Evolutionary conservation across 345 rosid genomes (phyloP), one percentile per base, ranked within the genome.

Genomic region (Iberis pinnata): DNA sequence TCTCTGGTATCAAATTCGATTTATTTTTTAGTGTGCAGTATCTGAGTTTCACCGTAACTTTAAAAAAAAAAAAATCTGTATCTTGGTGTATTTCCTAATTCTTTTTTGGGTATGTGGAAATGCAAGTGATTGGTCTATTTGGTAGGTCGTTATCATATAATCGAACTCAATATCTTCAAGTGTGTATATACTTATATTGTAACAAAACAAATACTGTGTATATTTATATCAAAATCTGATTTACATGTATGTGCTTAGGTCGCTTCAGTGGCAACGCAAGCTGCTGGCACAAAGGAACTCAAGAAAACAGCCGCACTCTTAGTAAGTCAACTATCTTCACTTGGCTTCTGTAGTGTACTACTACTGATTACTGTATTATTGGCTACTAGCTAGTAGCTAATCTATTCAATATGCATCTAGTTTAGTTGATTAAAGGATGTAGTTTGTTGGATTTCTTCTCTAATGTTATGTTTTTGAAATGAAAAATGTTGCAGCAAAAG

Each of bases 401-500:
- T 9, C 12, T 12, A 35, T n/a, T 12, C 15, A n/a, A n/a, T n/a
- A n/a, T n/a, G n/a, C n/a, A n/a, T n/a, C n/a, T n/a, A n/a, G n/a
- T n/a, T n/a, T n/a, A n/a, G n/a, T n/a, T n/a, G n/a, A n/a, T n/a
- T n/a, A n/a, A n/a, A n/a, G n/a, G n/a, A n/a, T n/a, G n/a, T n/a
- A n/a, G n/a, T n/a, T n/a, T n/a, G n/a, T n/a, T n/a, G 29, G 29
- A 8, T 26, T 26, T 26, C 29, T 26, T 26, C 29, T 26, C 8
- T 27, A 6, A 12, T 55, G 33, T 22, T 47, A 18, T 37, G 2
- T 45, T 2, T 12, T 18, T 25, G 16, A 24, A 36, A 33, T 51
- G 41, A 12, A 36, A 16, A 43, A 33, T 57, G 43, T 58, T 67
- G 71, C 57, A 67, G 71, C 14, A 54, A 60, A 59, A 32, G 57